Evolutionary conservation across 177 flowering plant genomes (phyloP).

Genomic region (Vitis hybrid): DNA sequence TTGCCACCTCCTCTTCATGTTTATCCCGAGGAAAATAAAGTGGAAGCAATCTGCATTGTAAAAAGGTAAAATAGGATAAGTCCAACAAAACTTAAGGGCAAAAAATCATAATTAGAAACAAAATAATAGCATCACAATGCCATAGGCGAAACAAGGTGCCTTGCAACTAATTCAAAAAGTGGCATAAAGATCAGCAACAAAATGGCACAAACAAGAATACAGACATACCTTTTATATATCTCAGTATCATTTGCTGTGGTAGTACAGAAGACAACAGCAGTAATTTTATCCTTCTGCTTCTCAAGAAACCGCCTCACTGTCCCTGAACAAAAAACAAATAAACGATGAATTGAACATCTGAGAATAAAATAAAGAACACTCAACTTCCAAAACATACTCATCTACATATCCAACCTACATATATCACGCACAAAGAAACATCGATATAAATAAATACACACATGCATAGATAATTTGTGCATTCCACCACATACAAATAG

Average conservation of each 20-base stretch:
- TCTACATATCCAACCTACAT: not conserved
- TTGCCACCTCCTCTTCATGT: constrained; percentile 89
- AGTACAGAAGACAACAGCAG: constrained; percentile 94
- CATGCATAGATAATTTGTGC: not conserved
- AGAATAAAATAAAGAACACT: not conserved
- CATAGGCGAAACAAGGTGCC: not conserved
- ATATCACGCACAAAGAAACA: not conserved
- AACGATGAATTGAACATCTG: constrained; percentile 1
- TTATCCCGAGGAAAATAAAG: constrained; percentile 98
- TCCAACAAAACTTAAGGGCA: not conserved
- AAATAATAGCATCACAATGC: not conserved
- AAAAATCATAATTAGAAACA: not conserved
- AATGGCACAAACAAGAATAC: not conserved
- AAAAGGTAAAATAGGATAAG: not conserved
- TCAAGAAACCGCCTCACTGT: constrained; percentile 97
- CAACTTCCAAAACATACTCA: not conserved
- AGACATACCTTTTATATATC: constrained; percentile 83
- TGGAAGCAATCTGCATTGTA: constrained; percentile 79
- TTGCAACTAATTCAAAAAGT: not conserved
- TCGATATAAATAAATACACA: not conserved
- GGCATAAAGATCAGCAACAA: not conserved
- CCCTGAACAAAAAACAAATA: constrained; percentile 47
- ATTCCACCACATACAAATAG: too few relatives aligned
- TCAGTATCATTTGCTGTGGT: constrained; percentile 89
- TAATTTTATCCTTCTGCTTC: constrained; percentile 83